Percentiles rank a stretch among this genome's conserved stretches.
Conservation (phyloP, 2,329 filamentous ascomycete genomes). For the Pseudopyrenochaeta lycopersici region DNA sequence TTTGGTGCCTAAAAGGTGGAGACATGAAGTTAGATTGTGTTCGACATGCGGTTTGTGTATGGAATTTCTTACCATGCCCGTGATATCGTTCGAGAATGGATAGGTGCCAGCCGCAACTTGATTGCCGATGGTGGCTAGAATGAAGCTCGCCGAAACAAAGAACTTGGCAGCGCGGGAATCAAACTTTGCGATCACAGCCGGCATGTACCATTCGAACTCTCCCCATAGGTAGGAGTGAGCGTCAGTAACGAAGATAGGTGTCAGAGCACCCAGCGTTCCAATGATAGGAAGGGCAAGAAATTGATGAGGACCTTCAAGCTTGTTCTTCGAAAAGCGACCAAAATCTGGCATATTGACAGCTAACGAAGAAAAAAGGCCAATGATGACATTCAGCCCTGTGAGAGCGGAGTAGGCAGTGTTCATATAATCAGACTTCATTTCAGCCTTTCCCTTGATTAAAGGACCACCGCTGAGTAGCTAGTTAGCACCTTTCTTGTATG, state of each 20-base stretch:
- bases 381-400: constrained; percentile 58
- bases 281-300: constrained; percentile 60
- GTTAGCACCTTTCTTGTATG: neutral
- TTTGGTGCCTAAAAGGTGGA: constrained; percentile 28
- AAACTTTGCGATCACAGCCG: constrained; percentile 57
- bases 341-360: constrained; percentile 62
- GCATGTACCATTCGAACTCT: constrained; percentile 59
- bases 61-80: constrained; percentile 28
- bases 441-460: constrained; percentile 49
- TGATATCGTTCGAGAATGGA: constrained; percentile 47
- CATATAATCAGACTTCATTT: constrained; percentile 52
- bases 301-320: constrained; percentile 54
- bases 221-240: constrained; percentile 58
- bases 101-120: constrained; percentile 54
- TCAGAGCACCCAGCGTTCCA: constrained; percentile 55
- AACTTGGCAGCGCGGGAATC: constrained; percentile 55
- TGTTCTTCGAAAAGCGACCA: constrained; percentile 54
- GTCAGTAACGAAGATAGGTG: constrained; percentile 60
- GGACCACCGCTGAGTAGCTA: constrained; percentile 43
- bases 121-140: constrained; percentile 55
- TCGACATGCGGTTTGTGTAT: neutral
- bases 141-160: constrained; percentile 52
- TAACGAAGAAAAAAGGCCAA: constrained; percentile 59
- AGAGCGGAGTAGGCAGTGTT: constrained; percentile 55
- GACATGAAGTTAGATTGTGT: neutral